Evolutionary conservation across 805 yeast genomes (phyloP), one percentile per base, ranked within the genome.

Genomic region (Starmera caribaea): DNA sequence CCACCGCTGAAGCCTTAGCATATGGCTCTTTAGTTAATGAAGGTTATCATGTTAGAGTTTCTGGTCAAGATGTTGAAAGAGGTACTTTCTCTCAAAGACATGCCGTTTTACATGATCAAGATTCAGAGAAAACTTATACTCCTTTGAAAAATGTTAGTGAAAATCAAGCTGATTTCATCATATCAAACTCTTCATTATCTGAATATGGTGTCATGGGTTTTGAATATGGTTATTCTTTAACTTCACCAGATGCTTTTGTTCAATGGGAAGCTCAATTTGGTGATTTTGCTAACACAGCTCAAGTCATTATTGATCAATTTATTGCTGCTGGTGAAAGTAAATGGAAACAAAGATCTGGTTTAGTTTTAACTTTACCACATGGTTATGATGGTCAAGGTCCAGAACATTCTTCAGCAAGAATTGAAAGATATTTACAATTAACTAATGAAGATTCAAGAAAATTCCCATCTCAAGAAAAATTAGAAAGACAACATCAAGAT

Each of bases 381-480:
- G 99, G 99, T 70, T 92, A 89, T 64, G 99, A 92, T 63, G 99
- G 99, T 51, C 98, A 92, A 72, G 99, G 99, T 57, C 97, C 99
- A 50, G 99, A 92, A 72, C 99, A 92, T 69, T 92, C 98, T 24
- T 85, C 96, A 41, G 97, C 95, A 57, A 82, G 97, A 75, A 66
- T 92, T 40, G 99, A 92, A 72, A 81, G 99, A 72, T 92, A 88
- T 70, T 74, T 92, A 65, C 96, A 86, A 71, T 68, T 92, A 59
- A 82, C 96, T 59, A 89, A 89, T 62, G 99, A 92, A 70, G 98
- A 92, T 64, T 87, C 86, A 56, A 83, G 97, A 68, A 67, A 58
- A 55, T 92, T 86, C 95, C 99, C 99, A 61, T 63, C 86, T 33
- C 79, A 72, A 43, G 89, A 82, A 56, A 86, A 87, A 66, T 74